Base-by-base conservation (phyloP, 441 rosid genomes). In the Euphorbia corollata region DNA sequence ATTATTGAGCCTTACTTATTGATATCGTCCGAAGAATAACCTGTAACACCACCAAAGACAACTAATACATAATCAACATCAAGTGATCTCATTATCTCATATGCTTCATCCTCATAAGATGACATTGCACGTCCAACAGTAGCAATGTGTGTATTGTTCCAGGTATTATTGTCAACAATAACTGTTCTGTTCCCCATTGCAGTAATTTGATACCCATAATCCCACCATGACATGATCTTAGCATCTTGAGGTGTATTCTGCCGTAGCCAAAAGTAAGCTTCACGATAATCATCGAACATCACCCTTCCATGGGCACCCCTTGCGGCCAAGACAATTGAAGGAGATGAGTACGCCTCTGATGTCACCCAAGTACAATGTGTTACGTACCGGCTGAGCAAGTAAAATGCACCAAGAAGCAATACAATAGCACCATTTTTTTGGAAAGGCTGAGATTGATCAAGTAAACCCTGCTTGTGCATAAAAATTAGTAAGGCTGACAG, bases 101-200 rank as follows among this genome's bases (percentile, higher is more conserved):
- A 88, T 9, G 99, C 99, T 73, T 91, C 98, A 39, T 88, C 96
- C 78, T 94, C 98, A 67, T 89, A 85, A 67, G 99, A 94, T 61
- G 99, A 91, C 99, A 94, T 91, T 61, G 99, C 99, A 66, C 99
- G 98, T 59, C 99, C 99, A 69, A 94, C 99, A 20, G 99, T 94
- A 57, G 99, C 98, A 70, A 94, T 94, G 73, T 94, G 99, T 4
- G 99, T 94, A 82, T 94, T 94, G 76, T 94, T 94, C 99, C 99
- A 94, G 65, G 99, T 94, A 73, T 94, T 94, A 75, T 94, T 94
- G 78, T 94, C 99, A 36, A 94, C 99, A 60, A 94, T 94, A 64
- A 94, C 99, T 23, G 99, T 89, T 90, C 98, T 91, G 78, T 91
- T 94, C 73, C 97, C 99, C 99, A 94, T 94, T 73, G 99, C 99